Percentiles rank a stretch among this genome's conserved stretches.
Conservation (phyloP, 2,329 filamentous ascomycete species). For the Nigrospora sphaerica region DNA sequence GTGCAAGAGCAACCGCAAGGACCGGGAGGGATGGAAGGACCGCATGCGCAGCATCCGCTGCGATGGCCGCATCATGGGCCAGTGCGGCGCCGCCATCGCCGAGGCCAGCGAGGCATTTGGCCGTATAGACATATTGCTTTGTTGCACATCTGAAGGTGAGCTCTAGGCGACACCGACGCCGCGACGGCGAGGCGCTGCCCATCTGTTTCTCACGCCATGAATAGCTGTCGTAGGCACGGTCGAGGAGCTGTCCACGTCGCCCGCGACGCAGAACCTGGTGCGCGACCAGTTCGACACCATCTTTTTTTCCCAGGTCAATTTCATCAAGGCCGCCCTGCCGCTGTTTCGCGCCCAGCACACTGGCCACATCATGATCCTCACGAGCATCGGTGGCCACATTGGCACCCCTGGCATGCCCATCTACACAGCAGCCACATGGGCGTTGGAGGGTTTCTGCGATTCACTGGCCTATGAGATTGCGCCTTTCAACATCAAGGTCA, state of each 20-base stretch:
- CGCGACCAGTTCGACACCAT: conserved; percentile 90
- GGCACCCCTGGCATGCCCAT: conserved; percentile 86
- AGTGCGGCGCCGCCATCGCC: conserved; percentile 80
- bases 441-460: conserved; percentile 92
- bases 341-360: conserved; percentile 71
- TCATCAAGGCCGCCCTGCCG: conserved; percentile 83
- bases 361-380: conserved; percentile 85
- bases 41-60: conserved; percentile 61
- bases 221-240: conserved; percentile 81
- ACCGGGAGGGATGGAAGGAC: conserved; percentile 73
- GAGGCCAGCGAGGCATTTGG: conserved; percentile 81
- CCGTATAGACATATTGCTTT: conserved; percentile 82
- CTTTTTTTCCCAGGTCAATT: conserved; percentile 93
- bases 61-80: conserved; percentile 54
- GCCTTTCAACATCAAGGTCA: conserved; percentile 94
- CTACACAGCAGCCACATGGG: conserved; percentile 91
- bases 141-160: conserved; percentile 78
- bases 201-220: not conserved
- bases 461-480: conserved; percentile 92
- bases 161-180: not conserved
- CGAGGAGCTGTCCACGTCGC: conserved; percentile 75
- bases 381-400: conserved; percentile 85
- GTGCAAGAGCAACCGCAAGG: conserved; percentile 54
- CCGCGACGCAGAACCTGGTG: conserved; percentile 68
- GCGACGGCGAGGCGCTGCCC: not conserved